These are phyloP conservation scores for Microthlaspi erraticum DNA, from an alignment of 345 rosid species.

Conservation along the genomic window DNA sequence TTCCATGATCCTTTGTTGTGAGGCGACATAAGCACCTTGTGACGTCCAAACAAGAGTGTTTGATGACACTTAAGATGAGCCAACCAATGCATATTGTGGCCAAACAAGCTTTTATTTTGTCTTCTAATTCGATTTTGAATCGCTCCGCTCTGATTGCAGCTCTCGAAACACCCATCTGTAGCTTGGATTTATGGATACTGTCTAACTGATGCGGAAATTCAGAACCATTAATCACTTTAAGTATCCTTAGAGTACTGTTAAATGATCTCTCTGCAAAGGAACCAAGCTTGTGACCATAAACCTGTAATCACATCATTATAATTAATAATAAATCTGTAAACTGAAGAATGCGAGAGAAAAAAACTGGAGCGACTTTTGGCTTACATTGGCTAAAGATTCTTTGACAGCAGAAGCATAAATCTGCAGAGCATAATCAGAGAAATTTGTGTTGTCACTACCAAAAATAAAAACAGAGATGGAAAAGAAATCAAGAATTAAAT, in stretches of 20 bases:
- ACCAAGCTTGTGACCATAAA: slow-evolving; percentile 68
- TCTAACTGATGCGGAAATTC: slow-evolving; percentile 37
- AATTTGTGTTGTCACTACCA: not conserved
- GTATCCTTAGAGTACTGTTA: slow-evolving; percentile 57
- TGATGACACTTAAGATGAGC: slow-evolving; percentile 72
- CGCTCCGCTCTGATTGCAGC: slow-evolving; percentile 69
- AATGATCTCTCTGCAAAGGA: slow-evolving; percentile 75
- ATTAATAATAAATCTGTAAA: not conserved
- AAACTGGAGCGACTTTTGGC: slow-evolving; percentile 23
- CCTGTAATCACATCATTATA: slow-evolving; percentile 53
- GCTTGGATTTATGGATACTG: slow-evolving; percentile 60
- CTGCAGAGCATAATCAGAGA: slow-evolving; percentile 50
- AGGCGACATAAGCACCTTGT: slow-evolving; percentile 63
- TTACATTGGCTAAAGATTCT: slow-evolving; percentile 89
- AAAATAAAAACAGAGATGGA: not conserved
- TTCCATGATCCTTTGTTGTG: slow-evolving; percentile 66
- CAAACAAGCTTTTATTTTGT: slow-evolving; percentile 60
- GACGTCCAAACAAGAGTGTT: slow-evolving; percentile 60
- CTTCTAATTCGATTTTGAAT: slow-evolving; percentile 74
- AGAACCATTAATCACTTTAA: slow-evolving; percentile 46
- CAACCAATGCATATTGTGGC: too few species aligned
- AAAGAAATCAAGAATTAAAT: not conserved
- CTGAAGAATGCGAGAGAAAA: not conserved
- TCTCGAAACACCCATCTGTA: slow-evolving; percentile 67
- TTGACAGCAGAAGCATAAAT: slow-evolving; percentile 76